Evolutionary conservation across 2,329 filamentous ascomycete species (phyloP), one percentile per base, ranked within the genome.

Genomic region (Fusarium succisae): DNA sequence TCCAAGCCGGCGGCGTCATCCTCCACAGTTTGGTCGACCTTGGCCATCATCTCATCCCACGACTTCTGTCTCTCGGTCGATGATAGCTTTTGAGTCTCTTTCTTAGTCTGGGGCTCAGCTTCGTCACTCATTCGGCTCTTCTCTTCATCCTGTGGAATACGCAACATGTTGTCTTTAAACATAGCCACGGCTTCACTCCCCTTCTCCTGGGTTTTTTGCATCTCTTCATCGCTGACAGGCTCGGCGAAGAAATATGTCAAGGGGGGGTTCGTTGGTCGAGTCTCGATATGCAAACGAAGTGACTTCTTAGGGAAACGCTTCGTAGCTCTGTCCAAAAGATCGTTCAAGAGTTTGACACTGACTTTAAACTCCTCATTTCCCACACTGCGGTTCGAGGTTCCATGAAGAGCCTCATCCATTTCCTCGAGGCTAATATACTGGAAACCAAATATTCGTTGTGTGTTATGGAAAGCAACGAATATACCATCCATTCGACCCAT

Each of bases 401-500:
- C 95, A 80, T 99, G 97, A n/a, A 99, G 83, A 1, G 94, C 89
- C n/a, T 87, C 80, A 80, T 99, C 96, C 92, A 99, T 95, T 79
- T 99, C 96, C 8, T 89, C 81, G 20, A 98, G 84, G 67, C 91
- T 91, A 69, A 99, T 89, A 80, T 99, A 99, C 82, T 99, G 96
- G 82, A 99, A 99, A 11, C 96, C 96, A 80, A 99, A 99, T 56
- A 99, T 97, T 63, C 95, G 93, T 82, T 95, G 89, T 5, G 95
- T 94, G 81, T 99, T 99, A 85, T 99, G 96, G 81, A 91, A 99
- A 6, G 96, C 96, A 28, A 98, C 93, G 79, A 98, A 99, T 56
- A 98, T 98, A 61, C 96, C 96, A 80, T 99, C 96, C 97, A 99
- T 99, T 56, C 95, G 91, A 24, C 97, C 96, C 90, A 99, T 97